These are phyloP conservation scores for Mycena kentingensis DNA, from an alignment of 768 basidiomycete species.

Conservation along the genomic window DNA sequence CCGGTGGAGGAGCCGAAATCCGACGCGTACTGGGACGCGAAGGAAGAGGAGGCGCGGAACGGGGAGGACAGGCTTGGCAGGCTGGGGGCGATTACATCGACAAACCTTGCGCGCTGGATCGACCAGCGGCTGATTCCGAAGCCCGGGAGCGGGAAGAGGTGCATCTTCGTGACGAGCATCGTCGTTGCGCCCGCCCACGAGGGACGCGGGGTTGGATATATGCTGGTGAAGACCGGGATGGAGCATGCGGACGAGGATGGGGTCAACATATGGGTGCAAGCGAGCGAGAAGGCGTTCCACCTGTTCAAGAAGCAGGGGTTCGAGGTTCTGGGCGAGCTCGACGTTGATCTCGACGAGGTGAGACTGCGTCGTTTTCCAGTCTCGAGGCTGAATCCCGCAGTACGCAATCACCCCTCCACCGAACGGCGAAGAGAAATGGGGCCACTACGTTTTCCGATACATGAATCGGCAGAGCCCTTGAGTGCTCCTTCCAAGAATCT, in stretches of 20 bases:
- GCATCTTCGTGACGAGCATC: neutral
- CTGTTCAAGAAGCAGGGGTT: constrained; percentile 3
- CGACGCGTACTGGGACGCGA: too few relatives aligned
- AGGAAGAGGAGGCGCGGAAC: neutral
- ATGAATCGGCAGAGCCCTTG: too few relatives aligned
- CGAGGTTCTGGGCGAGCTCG: neutral
- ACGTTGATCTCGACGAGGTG: constrained; percentile 5
- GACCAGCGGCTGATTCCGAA: neutral
- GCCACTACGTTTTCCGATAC: constrained; percentile 3
- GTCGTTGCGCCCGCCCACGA: constrained; percentile 1
- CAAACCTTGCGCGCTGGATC: constrained; percentile 2
- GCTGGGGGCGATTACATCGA: neutral
- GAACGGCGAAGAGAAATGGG: constrained; percentile 1
- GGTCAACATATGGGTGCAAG: constrained; percentile 4
- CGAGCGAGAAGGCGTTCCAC: neutral
- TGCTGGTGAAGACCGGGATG: constrained; percentile 3
- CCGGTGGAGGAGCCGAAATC: constrained; percentile 1
- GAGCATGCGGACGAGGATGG: constrained; percentile 5
- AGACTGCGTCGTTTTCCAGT: neutral
- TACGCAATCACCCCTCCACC: constrained; percentile 2
- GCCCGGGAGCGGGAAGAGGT: neutral
- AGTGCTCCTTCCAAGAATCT: too few relatives aligned
- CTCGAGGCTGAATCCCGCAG: neutral
- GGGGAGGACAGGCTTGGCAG: neutral
- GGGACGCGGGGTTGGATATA: neutral